These are phyloP conservation scores for Lentinula raphanica DNA, from an alignment of 768 basidiomycete species.

Conservation along the genomic window DNA sequence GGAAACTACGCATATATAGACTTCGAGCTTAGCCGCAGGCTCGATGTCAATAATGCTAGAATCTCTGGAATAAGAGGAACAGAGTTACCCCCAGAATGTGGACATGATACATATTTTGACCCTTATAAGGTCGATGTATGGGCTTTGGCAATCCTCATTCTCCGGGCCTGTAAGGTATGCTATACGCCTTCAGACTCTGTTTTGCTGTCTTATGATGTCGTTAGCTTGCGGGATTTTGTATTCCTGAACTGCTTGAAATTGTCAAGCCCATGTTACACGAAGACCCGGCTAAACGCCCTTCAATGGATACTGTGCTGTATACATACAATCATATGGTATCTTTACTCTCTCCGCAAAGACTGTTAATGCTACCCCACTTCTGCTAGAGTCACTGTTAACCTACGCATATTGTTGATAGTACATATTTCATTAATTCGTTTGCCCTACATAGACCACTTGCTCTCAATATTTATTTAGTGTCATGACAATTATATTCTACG, in stretches of 20 bases:
- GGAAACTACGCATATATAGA: slow-evolving; percentile 71
- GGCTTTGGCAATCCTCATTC: slow-evolving; percentile 61
- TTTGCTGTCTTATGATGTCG: slow-evolving; percentile 9
- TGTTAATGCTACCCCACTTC: not conserved
- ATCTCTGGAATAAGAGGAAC: slow-evolving; percentile 48
- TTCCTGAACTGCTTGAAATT: slow-evolving; percentile 57
- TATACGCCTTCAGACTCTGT: not conserved
- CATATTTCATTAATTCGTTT: too few species aligned
- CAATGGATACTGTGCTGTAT: slow-evolving; percentile 39
- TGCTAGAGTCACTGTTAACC: not conserved
- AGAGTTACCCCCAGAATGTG: slow-evolving; percentile 69
- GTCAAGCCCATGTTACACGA: slow-evolving; percentile 56
- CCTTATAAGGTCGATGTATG: slow-evolving; percentile 74
- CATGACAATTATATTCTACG: too few species aligned
- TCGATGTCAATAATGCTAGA: slow-evolving; percentile 33
- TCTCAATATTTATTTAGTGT: too few species aligned
- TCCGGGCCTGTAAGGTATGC: slow-evolving; percentile 60
- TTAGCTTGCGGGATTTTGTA: slow-evolving; percentile 50
- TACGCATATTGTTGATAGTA: too few species aligned
- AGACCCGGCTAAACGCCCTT: slow-evolving; percentile 47
- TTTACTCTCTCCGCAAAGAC: slow-evolving; percentile 21
- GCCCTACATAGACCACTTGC: too few species aligned
- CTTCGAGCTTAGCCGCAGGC: slow-evolving; percentile 60
- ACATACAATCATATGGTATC: slow-evolving; percentile 47
- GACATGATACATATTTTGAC: slow-evolving; percentile 41